Percentiles rank a stretch among this genome's conserved stretches.
Conservation (phyloP, 73 alveolate genomes). For the Paramecium sexaurelia region DNA sequence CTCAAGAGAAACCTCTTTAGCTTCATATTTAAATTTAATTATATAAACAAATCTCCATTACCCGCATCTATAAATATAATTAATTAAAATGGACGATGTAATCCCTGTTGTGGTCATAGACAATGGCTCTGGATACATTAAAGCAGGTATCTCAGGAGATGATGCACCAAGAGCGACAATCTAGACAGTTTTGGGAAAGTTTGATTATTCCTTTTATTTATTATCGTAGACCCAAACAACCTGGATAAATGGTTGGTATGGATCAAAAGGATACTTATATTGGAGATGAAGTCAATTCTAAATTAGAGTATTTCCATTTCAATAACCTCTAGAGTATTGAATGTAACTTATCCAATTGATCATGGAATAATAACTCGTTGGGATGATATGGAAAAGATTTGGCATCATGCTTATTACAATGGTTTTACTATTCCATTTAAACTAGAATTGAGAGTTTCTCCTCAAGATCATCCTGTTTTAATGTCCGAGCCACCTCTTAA, state of each 20-base stretch:
- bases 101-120: constrained; percentile 90
- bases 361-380: constrained; percentile 95
- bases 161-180: constrained; percentile 95
- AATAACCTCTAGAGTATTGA: constrained; percentile 77
- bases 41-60: constrained; percentile 8
- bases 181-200: constrained; percentile 93
- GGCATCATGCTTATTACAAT: constrained; percentile 81
- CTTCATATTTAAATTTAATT: constrained; percentile 79
- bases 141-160: constrained; percentile 98
- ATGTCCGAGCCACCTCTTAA: constrained; percentile 83
- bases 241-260: constrained; percentile 76
- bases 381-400: constrained; percentile 96
- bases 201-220: constrained; percentile 68
- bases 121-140: constrained; percentile 96
- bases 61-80: neutral
- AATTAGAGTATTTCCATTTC: constrained; percentile 85
- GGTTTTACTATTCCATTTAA: constrained; percentile 64
- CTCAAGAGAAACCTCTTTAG: constrained; percentile 95
- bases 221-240: constrained; percentile 78
- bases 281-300: constrained; percentile 98
- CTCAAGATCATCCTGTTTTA: constrained; percentile 83
- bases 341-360: constrained; percentile 92
- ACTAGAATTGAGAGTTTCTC: constrained; percentile 85
- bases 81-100: constrained; percentile 61
- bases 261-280: constrained; percentile 89